phyloP scores from a whole-genome alignment of 345 rosid genomes.

The Draba incana region DNA sequence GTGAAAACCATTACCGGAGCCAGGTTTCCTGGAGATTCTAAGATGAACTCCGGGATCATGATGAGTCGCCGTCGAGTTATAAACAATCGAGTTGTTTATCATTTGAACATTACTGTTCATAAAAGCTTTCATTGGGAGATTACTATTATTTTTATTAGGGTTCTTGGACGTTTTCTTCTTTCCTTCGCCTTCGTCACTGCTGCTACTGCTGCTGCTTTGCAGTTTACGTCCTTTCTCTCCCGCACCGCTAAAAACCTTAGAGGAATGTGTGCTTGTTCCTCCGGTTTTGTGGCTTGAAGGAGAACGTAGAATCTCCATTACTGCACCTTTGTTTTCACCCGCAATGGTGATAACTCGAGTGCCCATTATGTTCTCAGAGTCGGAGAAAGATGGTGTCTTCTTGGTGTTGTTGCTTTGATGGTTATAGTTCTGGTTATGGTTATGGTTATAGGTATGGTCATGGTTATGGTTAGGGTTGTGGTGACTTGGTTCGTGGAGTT shows the following conservation, averaged over 20 bases:
- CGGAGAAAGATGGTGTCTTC: conserved; percentile 39
- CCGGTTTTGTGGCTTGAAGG: conserved; percentile 47
- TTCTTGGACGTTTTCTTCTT: conserved; percentile 35
- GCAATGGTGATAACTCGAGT: conserved; percentile 74
- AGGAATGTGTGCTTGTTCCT: conserved; percentile 33
- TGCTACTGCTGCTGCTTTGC: conserved; percentile 44
- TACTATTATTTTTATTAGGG: conserved; percentile 4
- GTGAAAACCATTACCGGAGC: conserved; percentile 46
- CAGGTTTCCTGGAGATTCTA: conserved; percentile 54
- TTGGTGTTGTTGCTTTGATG: conserved; percentile 30
- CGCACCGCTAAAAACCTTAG: conserved; percentile 31
- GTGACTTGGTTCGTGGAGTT: conserved; percentile 35
- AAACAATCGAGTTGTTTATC: conserved; percentile 79
- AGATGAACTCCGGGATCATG: conserved; percentile 89
- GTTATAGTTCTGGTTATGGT: conserved; percentile 7
- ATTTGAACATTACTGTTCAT: conserved; percentile 91
- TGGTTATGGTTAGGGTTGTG: conserved; percentile 11
- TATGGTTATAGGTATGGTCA: conserved; percentile 7
- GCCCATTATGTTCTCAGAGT: conserved; percentile 49
- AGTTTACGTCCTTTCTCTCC: conserved; percentile 38
- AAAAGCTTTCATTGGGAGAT: conserved; percentile 57
- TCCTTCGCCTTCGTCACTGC: conserved; percentile 56
- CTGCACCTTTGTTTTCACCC: conserved; percentile 92
- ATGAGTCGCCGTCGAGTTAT: conserved; percentile 61
- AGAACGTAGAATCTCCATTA: conserved; percentile 69